These are phyloP conservation scores for Neurospora sp. DNA, from an alignment of 495 filamentous ascomycete genomes.

Conservation along the genomic window DNA sequence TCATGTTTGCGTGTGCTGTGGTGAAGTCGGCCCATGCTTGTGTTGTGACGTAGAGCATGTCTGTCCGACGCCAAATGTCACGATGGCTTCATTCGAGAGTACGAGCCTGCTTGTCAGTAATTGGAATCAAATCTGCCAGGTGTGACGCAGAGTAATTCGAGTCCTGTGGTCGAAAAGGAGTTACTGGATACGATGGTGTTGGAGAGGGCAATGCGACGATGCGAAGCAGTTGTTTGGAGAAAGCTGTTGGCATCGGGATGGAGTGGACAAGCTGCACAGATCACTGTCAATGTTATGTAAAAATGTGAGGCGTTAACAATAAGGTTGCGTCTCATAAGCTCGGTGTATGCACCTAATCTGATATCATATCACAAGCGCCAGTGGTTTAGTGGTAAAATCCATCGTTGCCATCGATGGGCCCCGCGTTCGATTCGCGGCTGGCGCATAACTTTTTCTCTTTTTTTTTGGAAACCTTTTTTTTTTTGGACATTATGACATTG, in stretches of 20 bases:
- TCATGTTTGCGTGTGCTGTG: neutral
- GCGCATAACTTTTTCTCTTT: slow-evolving; percentile 19
- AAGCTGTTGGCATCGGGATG: neutral
- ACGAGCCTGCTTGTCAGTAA: neutral
- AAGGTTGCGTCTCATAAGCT: too few species aligned
- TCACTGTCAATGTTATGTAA: too few species aligned
- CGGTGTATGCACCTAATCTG: too few species aligned
- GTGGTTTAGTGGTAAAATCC: slow-evolving; percentile 46
- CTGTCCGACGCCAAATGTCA: neutral
- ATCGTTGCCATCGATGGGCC: slow-evolving; percentile 46
- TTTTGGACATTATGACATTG: neutral
- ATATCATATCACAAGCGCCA: slow-evolving; percentile 4
- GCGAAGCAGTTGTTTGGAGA: neutral
- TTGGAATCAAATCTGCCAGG: neutral
- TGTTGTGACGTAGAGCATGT: neutral
- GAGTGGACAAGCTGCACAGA: neutral
- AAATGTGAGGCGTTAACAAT: too few species aligned
- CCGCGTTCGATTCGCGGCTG: slow-evolving; percentile 43
- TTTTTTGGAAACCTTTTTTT: neutral
- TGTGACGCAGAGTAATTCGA: neutral
- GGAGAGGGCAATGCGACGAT: neutral
- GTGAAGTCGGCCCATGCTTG: neutral
- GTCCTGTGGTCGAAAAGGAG: neutral
- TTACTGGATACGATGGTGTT: neutral
- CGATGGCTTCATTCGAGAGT: neutral